A percentile compares a stretch with the other conserved stretches of the same genome.
These are phyloP conservation scores for Pyrenopolyporus hunteri DNA, from an alignment of 495 filamentous ascomycete species.

Conservation along the genomic window DNA sequence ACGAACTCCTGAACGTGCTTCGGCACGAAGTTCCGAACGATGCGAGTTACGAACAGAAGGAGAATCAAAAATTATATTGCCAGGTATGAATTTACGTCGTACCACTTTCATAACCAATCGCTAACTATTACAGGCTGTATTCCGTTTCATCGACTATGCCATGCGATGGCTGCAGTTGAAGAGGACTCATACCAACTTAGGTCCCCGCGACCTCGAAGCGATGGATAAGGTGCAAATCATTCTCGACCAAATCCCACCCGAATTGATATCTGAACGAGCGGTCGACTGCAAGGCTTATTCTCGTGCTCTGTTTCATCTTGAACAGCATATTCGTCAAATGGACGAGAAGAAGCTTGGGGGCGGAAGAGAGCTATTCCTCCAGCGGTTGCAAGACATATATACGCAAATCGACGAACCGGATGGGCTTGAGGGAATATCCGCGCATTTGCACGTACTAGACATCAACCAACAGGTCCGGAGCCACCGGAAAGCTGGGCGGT, in stretches of 20 bases:
- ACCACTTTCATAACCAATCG: neutral
- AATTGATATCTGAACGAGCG: conserved; percentile 82
- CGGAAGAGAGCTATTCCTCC: conserved; percentile 64
- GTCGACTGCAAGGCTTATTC: conserved; percentile 92
- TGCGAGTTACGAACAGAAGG: conserved; percentile 60
- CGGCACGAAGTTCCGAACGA: conserved; percentile 61
- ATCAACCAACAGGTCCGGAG: conserved; percentile 91
- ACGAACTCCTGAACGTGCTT: conserved; percentile 75
- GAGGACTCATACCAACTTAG: conserved; percentile 50
- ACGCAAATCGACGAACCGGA: conserved; percentile 97
- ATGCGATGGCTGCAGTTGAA: conserved; percentile 88
- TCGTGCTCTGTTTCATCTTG: conserved; percentile 89
- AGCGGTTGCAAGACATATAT: conserved; percentile 88
- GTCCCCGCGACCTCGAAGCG: conserved; percentile 44
- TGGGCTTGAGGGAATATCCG: conserved; percentile 92
- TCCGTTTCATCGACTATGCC: conserved; percentile 88
- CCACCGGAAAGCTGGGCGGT: conserved; percentile 90
- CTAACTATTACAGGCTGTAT: conserved; percentile 70
- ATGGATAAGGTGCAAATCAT: conserved; percentile 46
- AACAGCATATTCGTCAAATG: conserved; percentile 75
- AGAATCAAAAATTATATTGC: conserved; percentile 79
- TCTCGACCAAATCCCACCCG: conserved; percentile 76
- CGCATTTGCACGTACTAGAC: conserved; percentile 77
- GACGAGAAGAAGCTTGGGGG: conserved; percentile 47
- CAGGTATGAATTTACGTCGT: conserved; percentile 62